phyloP scores from a whole-genome alignment of 805 yeast species.

The Metschnikowia santaceciliae region DNA sequence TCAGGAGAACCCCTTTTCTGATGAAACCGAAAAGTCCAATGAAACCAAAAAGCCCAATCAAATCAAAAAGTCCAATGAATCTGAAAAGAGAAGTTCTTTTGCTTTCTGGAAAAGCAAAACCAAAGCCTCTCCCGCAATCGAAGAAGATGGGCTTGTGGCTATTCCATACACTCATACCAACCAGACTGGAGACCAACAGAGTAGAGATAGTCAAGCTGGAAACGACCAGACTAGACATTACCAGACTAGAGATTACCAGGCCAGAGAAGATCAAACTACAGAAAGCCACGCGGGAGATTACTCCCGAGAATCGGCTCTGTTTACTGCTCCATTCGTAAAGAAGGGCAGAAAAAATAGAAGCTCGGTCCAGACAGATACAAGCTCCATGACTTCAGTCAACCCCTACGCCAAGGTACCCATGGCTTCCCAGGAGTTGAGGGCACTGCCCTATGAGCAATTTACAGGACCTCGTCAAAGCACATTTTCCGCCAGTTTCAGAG shows the following conservation, averaged over 20 bases:
- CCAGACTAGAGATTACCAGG: too few relatives aligned
- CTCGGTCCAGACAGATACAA: background rate
- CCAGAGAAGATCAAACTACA: too few relatives aligned
- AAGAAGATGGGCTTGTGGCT: conserved; percentile 10
- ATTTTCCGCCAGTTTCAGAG: background rate
- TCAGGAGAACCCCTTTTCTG: background rate
- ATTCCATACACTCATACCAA: conserved; percentile 11
- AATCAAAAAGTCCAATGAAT: background rate
- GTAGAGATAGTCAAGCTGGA: too few relatives aligned
- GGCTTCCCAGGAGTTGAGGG: background rate
- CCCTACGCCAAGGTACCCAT: conserved; percentile 7
- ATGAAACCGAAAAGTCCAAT: background rate
- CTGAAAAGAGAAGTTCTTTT: background rate
- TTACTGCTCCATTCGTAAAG: background rate
- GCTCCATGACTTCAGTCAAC: conserved; percentile 5
- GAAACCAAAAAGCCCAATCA: too few relatives aligned
- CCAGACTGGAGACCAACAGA: background rate
- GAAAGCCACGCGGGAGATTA: too few relatives aligned
- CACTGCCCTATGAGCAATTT: conserved; percentile 2
- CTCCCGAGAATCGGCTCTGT: background rate
- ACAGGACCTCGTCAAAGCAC: background rate
- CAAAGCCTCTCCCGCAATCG: background rate
- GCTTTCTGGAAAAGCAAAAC: conserved; percentile 1
- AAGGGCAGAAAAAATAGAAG: background rate
- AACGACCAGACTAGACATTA: too few relatives aligned